Percentiles rank a stretch among this genome's conserved stretches.
phyloP scores from a whole-genome alignment of 2,329 filamentous ascomycete genomes.

The Aspergillus tamarii region DNA sequence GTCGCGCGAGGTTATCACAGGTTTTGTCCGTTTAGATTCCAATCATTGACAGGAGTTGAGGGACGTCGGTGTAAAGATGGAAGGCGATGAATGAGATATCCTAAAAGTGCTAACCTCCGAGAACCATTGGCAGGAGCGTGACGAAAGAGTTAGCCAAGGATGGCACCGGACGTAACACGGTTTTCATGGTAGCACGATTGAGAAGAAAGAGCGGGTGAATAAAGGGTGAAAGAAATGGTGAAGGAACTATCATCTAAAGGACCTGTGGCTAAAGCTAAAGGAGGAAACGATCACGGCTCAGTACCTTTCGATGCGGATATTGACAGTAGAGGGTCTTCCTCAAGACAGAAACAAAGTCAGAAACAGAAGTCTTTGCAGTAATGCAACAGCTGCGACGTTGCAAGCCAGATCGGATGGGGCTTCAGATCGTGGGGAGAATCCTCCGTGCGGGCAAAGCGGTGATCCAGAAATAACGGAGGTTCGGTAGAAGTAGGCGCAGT shows the following conservation, averaged over 20 bases:
- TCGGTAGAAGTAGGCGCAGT: neutral
- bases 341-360: neutral
- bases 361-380: neutral
- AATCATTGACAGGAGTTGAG: neutral
- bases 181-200: conserved; percentile 11
- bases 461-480: neutral
- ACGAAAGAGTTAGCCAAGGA: conserved; percentile 24
- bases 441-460: neutral
- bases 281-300: conserved; percentile 10
- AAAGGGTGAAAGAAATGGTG: conserved; percentile 2
- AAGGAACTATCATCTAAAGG: neutral
- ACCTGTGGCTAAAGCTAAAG: neutral
- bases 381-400: neutral
- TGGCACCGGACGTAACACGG: conserved; percentile 8
- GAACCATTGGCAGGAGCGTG: conserved; percentile 24
- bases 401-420: neutral
- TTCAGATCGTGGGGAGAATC: neutral
- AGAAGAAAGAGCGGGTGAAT: conserved; percentile 12
- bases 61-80: conserved; percentile 1
- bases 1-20: neutral
- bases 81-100: conserved; percentile 10
- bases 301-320: conserved; percentile 15
- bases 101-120: conserved; percentile 21
- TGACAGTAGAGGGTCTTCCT: neutral
- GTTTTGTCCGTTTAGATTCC: neutral